Evolutionary conservation across 2,329 filamentous ascomycete species (phyloP).

Genomic region (Fusarium redolens): DNA sequence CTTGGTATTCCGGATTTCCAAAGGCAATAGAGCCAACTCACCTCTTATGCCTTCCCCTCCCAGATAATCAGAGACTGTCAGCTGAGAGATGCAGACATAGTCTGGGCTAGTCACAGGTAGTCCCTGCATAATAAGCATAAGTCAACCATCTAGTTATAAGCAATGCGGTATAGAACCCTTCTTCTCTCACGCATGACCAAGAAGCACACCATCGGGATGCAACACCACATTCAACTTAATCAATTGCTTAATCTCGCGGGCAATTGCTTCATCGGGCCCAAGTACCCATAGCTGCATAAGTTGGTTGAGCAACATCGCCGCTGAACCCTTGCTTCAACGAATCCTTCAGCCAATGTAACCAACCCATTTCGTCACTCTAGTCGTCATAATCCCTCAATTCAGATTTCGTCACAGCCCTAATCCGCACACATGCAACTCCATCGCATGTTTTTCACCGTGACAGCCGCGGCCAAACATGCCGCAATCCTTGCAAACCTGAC

Average conservation of each 20-base stretch:
- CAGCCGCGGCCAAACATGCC: constrained; percentile 34
- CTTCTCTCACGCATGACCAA: background rate
- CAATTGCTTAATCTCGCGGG: background rate
- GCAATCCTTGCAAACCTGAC: constrained; percentile 21
- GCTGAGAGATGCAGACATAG: background rate
- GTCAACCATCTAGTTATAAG: background rate
- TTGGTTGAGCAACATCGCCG: background rate
- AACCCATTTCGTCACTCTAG: constrained; percentile 10
- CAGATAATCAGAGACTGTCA: rapidly evolving
- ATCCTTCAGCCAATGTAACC: constrained; percentile 3
- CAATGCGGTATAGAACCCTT: background rate
- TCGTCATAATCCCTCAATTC: constrained; percentile 12
- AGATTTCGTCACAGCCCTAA: background rate
- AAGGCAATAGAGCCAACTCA: background rate
- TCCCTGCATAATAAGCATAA: constrained; percentile 20
- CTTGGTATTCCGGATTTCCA: too few relatives aligned
- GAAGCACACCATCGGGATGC: background rate
- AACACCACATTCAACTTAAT: background rate
- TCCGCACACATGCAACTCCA: constrained; percentile 19
- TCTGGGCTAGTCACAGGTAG: background rate
- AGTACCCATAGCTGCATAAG: constrained; percentile 7
- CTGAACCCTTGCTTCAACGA: background rate
- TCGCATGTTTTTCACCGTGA: background rate
- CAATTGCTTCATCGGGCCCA: background rate
- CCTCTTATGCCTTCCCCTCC: background rate